Evolutionary conservation across 768 basidiomycete species (phyloP).

Genomic region (Mycena haematopus): DNA sequence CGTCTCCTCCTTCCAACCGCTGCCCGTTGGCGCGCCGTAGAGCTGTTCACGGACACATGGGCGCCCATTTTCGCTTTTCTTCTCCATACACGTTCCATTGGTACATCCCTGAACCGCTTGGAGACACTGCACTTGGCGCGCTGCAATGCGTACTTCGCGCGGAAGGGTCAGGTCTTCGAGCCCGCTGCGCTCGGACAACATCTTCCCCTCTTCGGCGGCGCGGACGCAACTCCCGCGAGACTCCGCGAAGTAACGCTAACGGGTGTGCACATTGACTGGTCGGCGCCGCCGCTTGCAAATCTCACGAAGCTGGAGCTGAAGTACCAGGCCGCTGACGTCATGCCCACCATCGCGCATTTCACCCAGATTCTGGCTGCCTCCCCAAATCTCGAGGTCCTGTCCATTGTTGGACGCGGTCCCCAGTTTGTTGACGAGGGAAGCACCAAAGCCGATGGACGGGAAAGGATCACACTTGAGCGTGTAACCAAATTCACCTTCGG

Average conservation of each 20-base stretch:
- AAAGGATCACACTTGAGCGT: constrained; percentile 36
- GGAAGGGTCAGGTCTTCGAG: constrained; percentile 49
- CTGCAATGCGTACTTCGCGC: constrained; percentile 65
- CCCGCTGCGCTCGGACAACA: constrained; percentile 48
- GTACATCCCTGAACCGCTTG: constrained; percentile 42
- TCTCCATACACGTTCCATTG: constrained; percentile 41
- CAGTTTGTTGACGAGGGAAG: constrained; percentile 33
- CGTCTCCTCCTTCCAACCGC: constrained; percentile 52
- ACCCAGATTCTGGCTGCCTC: constrained; percentile 47
- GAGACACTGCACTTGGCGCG: constrained; percentile 53
- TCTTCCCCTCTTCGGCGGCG: constrained; percentile 53
- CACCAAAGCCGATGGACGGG: constrained; percentile 1
- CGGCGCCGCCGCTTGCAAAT: constrained; percentile 38
- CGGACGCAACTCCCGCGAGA: constrained; percentile 28
- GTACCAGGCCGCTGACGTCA: constrained; percentile 63
- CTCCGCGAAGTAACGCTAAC: constrained; percentile 53
- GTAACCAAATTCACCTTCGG: constrained; percentile 47
- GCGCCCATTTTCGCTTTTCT: constrained; percentile 61
- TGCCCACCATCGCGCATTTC: constrained; percentile 58
- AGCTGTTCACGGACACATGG: constrained; percentile 68
- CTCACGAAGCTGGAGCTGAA: constrained; percentile 58
- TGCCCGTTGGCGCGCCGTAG: constrained; percentile 53
- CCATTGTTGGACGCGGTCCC: constrained; percentile 63
- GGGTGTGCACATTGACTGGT: constrained; percentile 68
- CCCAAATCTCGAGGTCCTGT: constrained; percentile 48